These are phyloP conservation scores for Schizochytrium sp. DNA, from an alignment of 108 stramenopile genomes.

Conservation along the genomic window DNA sequence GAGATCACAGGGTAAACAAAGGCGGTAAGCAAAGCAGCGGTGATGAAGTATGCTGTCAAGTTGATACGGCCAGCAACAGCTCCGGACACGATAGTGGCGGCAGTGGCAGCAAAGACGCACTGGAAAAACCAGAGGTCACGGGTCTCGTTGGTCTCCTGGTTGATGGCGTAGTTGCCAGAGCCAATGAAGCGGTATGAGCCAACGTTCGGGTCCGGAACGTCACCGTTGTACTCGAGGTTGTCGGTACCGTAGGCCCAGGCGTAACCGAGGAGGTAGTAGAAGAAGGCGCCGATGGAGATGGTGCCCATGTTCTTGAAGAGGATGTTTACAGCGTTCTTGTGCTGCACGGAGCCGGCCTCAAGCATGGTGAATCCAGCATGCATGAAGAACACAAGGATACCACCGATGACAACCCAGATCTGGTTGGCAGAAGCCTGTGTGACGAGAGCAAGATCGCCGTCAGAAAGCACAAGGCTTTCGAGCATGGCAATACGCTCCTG, in stretches of 20 bases:
- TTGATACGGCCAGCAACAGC: constrained; percentile 83
- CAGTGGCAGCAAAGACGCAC: constrained; percentile 85
- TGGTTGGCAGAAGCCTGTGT: constrained; percentile 18
- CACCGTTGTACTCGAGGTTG: not conserved
- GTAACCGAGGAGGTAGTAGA: constrained; percentile 66
- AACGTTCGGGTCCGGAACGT: not conserved
- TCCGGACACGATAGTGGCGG: constrained; percentile 83
- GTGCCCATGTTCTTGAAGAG: constrained; percentile 73
- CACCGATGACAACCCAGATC: constrained; percentile 68
- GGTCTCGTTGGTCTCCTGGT: constrained; percentile 23
- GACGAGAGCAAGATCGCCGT: not conserved
- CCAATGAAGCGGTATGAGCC: constrained; percentile 3
- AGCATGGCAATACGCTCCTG: constrained; percentile 26
- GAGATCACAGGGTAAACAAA: constrained; percentile 89
- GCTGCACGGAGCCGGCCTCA: constrained; percentile 77
- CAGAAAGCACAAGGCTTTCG: not conserved
- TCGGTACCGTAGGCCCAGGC: constrained; percentile 59
- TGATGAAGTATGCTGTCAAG: constrained; percentile 84
- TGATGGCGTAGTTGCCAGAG: constrained; percentile 56
- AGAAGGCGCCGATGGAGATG: constrained; percentile 63
- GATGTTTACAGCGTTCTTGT: constrained; percentile 76
- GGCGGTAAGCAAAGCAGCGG: constrained; percentile 80
- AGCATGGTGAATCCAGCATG: constrained; percentile 87
- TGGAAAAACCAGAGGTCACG: constrained; percentile 78
- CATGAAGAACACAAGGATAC: constrained; percentile 79